phyloP scores from a whole-genome alignment of 2,329 filamentous ascomycete species.

The Penicillium sp. region DNA sequence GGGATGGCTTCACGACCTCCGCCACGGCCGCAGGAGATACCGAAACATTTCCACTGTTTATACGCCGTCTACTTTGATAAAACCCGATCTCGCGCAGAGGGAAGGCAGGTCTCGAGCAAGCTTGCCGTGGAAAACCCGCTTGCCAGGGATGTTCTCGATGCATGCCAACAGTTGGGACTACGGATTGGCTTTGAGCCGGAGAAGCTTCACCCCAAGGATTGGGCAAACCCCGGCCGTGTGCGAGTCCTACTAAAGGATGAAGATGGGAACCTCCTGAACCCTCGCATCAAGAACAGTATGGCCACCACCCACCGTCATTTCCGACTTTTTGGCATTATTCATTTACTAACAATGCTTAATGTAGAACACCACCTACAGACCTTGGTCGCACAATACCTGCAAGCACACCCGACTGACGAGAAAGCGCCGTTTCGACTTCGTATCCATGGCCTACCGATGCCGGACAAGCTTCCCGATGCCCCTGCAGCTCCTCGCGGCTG shows the following conservation, averaged over 20 bases:
- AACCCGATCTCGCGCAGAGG: conserved; percentile 62
- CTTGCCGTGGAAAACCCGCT: conserved; percentile 81
- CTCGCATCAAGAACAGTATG: conserved; percentile 62
- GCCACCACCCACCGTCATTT: conserved; percentile 15
- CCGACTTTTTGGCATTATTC: not conserved
- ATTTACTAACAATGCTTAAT: not conserved
- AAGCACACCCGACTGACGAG: conserved; percentile 71
- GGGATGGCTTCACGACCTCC: conserved; percentile 27
- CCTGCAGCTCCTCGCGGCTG: conserved; percentile 80
- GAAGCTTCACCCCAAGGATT: conserved; percentile 93
- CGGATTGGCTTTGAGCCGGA: conserved; percentile 76
- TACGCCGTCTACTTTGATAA: conserved; percentile 96
- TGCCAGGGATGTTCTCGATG: conserved; percentile 82
- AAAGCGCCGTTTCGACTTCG: conserved; percentile 65
- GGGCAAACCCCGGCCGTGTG: conserved; percentile 91
- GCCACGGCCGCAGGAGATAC: conserved; percentile 50
- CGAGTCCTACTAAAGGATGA: conserved; percentile 66
- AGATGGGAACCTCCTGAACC: conserved; percentile 46
- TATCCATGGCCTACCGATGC: conserved; percentile 68
- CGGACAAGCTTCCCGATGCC: conserved; percentile 64
- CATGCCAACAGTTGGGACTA: conserved; percentile 66
- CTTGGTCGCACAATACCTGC: conserved; percentile 72
- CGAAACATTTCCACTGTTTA: conserved; percentile 79
- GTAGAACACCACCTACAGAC: conserved; percentile 79
- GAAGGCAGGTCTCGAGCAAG: conserved; percentile 68